Base-by-base conservation (phyloP, 768 basidiomycete genomes). In the Lactarius pseudohatsudake region DNA sequence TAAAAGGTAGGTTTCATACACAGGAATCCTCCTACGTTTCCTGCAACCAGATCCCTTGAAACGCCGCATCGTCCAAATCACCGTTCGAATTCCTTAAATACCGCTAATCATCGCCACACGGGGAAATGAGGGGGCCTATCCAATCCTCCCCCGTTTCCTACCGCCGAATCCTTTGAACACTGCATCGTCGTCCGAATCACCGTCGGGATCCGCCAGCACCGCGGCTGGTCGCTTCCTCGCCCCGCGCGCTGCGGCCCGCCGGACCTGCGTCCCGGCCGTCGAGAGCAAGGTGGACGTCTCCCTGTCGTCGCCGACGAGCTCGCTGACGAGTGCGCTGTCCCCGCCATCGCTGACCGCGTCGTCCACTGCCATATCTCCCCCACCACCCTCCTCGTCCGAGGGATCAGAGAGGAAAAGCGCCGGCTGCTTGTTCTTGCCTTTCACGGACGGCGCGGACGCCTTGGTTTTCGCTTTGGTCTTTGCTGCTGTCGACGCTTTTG, bases 171-270 rank as follows among this genome's bases (percentile, higher is more conserved):
- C 87, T 69, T 82, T 84, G 76, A 89, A 90, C 30, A 85, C 83
- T 20, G 80, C 83, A 6, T 89, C 83, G 6, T 89, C 86, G 70
- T 89, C 89, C 11, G 86, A 88, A 73, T 88, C 88, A 71, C 87
- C 86, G 61, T 85, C 85, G 7, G 78, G 77, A 45, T 85, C 75
- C 11, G 71, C 70, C 16, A 72, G 59, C 43, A 40, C 38, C 38
- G 60, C 61, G 22, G 57, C 50, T 36, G 60, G 62, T 4, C 58
- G 70, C 63, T 62, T 62, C 60, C 59, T 57, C 65, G 59, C 59
- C 22, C 63, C 63, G 28, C 72, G 73, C 26, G 57, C 41, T 4
- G 63, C 67, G 16, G 36, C 57, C 15, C 62, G 64, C 36, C 62
- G 68, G 13, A 59, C 16, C 54, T 70, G 70, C 64, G 73, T 79